These are phyloP conservation scores for Talaromyces trachyspermus DNA, from an alignment of 495 filamentous ascomycete species.

Conservation along the genomic window DNA sequence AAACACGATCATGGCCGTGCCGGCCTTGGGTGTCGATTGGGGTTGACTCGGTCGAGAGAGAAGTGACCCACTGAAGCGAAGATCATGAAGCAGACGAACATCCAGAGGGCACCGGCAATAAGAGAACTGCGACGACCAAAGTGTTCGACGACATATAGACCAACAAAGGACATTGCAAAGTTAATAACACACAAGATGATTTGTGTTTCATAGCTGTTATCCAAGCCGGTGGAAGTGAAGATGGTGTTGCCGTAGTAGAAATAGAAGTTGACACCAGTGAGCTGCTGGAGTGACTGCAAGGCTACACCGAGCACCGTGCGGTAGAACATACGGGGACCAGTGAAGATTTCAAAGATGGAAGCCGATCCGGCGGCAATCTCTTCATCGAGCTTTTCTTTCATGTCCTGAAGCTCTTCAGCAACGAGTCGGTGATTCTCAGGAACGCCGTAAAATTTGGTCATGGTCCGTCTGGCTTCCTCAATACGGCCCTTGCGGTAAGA, in stretches of 20 bases:
- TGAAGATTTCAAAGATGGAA: constrained; percentile 59
- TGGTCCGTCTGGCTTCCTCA: constrained; percentile 60
- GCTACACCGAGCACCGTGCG: constrained; percentile 61
- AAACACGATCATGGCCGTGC: constrained; percentile 68
- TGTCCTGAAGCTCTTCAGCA: constrained; percentile 59
- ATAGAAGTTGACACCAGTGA: constrained; percentile 71
- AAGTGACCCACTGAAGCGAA: constrained; percentile 65
- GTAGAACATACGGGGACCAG: constrained; percentile 65
- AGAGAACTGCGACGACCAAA: constrained; percentile 61
- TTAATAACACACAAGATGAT: constrained; percentile 73
- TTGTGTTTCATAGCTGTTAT: constrained; percentile 61
- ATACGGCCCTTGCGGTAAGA: constrained; percentile 57
- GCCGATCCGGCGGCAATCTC: constrained; percentile 48
- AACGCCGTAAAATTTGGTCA: constrained; percentile 66
- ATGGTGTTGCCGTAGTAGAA: constrained; percentile 76
- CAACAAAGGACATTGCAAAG: constrained; percentile 63
- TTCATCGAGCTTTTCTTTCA: constrained; percentile 53
- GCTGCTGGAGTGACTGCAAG: constrained; percentile 66
- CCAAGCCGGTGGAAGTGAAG: constrained; percentile 61
- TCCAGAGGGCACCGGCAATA: constrained; percentile 59
- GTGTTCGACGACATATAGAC: constrained; percentile 65
- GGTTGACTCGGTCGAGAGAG: constrained; percentile 44
- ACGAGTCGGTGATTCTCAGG: constrained; percentile 55
- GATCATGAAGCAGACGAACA: constrained; percentile 66
- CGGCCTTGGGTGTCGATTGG: constrained; percentile 50